phyloP scores from a whole-genome alignment of 208 protist genomes.

The Herpetomonas muscarum region DNA sequence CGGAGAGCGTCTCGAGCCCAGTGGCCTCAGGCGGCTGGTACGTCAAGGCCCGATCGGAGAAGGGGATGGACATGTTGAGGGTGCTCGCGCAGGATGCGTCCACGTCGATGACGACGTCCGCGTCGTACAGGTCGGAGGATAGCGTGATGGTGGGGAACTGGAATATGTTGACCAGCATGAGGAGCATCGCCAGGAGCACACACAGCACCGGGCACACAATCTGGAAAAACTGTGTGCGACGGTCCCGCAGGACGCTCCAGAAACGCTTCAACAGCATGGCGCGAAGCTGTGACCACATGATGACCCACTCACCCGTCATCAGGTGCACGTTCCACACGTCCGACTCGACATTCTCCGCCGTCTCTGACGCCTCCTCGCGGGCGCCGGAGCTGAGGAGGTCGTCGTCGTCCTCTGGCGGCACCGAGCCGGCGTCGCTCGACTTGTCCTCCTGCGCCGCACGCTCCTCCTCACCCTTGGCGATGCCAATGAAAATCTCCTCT shows the following conservation, averaged over 20 bases:
- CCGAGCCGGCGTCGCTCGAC: neutral
- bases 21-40: slow-evolving; percentile 10
- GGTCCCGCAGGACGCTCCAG: slow-evolving; percentile 50
- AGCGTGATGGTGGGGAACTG: slow-evolving; percentile 27
- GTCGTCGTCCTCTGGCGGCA: slow-evolving; percentile 4
- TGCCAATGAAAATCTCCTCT: slow-evolving; percentile 72
- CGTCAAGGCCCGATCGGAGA: slow-evolving; percentile 9
- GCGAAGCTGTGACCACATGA: slow-evolving; percentile 50
- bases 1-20: slow-evolving; percentile 17
- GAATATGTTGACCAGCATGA: slow-evolving; percentile 47
- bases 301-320: slow-evolving; percentile 3
- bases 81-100: slow-evolving; percentile 17
- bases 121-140: slow-evolving; percentile 33
- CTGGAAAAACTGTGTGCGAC: slow-evolving; percentile 68
- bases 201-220: slow-evolving; percentile 61
- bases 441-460: neutral
- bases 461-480: slow-evolving; percentile 34
- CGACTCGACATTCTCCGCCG: slow-evolving; percentile 11
- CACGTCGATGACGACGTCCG: slow-evolving; percentile 26
- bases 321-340: slow-evolving; percentile 39
- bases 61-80: slow-evolving; percentile 22
- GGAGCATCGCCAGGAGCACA: slow-evolving; percentile 68
- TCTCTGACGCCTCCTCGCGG: neutral
- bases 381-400: neutral
- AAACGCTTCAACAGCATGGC: slow-evolving; percentile 57